Evolutionary conservation across 2,329 filamentous ascomycete genomes (phyloP).

Genomic region (Didymella pomorum): DNA sequence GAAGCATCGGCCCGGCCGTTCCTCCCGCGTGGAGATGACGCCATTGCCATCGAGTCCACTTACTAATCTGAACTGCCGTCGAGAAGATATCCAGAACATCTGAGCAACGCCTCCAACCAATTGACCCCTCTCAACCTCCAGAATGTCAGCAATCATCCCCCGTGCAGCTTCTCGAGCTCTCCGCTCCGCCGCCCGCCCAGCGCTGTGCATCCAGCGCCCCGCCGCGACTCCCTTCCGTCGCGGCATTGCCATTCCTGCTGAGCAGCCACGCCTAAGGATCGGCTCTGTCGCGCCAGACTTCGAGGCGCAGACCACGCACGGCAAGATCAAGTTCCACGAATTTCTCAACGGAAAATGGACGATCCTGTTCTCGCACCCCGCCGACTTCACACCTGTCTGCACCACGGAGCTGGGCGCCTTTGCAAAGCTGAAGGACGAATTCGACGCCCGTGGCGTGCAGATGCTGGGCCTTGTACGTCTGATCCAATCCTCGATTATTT

Average conservation of each 20-base stretch:
- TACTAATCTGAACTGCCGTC: conserved; percentile 8
- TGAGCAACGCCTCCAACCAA: background rate
- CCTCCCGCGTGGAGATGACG: conserved; percentile 14
- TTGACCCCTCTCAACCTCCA: conserved; percentile 9
- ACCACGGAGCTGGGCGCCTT: conserved; percentile 95
- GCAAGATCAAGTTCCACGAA: conserved; percentile 70
- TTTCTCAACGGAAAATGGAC: conserved; percentile 82
- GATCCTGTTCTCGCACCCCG: conserved; percentile 84
- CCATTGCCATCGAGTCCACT: conserved; percentile 8
- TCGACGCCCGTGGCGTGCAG: conserved; percentile 86
- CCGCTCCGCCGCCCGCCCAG: conserved; percentile 36
- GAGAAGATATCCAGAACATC: background rate
- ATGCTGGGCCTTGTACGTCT: conserved; percentile 76
- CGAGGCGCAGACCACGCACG: conserved; percentile 79
- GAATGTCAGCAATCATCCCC: conserved; percentile 48
- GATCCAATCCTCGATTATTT: background rate
- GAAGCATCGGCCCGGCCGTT: conserved; percentile 7
- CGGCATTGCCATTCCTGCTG: conserved; percentile 47
- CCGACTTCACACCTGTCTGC: conserved; percentile 92
- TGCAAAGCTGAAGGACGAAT: conserved; percentile 86
- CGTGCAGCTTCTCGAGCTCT: conserved; percentile 49
- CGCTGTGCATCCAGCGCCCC: conserved; percentile 38
- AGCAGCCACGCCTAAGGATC: conserved; percentile 55
- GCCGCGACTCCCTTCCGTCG: conserved; percentile 47
- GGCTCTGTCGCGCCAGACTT: conserved; percentile 74